Evolutionary conservation across 371 early-diverging fungal genomes (phyloP), one percentile per base, ranked within the genome.

Genomic region (Rhizopus sp.): DNA sequence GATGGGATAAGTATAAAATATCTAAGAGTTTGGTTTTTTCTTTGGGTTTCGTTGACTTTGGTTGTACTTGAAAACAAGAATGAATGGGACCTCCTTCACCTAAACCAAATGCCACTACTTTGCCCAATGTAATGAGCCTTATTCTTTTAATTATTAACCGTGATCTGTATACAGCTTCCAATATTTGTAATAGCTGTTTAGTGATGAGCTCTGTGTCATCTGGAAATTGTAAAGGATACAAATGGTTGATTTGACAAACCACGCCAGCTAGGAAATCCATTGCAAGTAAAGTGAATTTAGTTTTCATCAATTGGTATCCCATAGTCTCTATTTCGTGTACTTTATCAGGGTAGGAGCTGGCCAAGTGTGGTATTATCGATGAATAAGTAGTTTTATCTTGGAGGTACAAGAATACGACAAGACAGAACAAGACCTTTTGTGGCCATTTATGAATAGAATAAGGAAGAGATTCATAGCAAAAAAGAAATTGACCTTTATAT

Each of bases 231-330:
- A 44, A 42, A 32, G 54, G 34, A 33, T 44, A 33, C 16, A 33
- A 35, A 33, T 54, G 42, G 16, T 7, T 54, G 12, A 54, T 34
- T 1, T 33, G 42, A 17, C 34, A 54, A 1, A 54, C 54, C 29
- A 15, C 42, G 23, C 54, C 54, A 54, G 44, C 45, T 32, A 44
- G 53, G 16, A 16, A 17, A 54, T 54, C 54, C 45, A 54, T 16
- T 34, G 17, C 42, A 8, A 42, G 15, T 33, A 54, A 33, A 9
- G 16, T 17, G 44, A 54, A 42, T 15, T 54, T 54, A 9, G 23
- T 45, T 54, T 44, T 44, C 54, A 54, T 42, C 23, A 54, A 33
- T 31, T 42, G 32, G 16, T 42, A 54, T 5, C 54, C 45, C 16
- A 54, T 4, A 44, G 33, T 33, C 31, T 5, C 31, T 17, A 53